Evolutionary conservation across 208 protist genomes (phyloP), one percentile per base, ranked within the genome.

Genomic region (Crithidia brevicula): DNA sequence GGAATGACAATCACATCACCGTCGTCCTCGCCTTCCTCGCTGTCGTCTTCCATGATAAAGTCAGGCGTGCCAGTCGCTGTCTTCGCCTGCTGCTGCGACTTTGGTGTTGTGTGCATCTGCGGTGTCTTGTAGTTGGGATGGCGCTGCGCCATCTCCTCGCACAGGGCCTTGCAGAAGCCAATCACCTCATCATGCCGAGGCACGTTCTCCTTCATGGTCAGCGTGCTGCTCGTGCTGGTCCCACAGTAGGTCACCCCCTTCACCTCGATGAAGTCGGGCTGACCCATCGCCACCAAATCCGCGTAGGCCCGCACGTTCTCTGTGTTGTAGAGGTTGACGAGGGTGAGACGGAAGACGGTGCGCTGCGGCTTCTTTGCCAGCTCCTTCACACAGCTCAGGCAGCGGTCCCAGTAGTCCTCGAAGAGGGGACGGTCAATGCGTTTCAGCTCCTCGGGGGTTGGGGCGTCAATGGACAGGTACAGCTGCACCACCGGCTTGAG

Each of bases 281-380:
- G 82, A 0, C 95, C 97, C 46, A 91, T 77, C 62, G 85, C 60
- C n/a, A 98, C 89, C 11, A 98, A 70, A 42, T 97, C 82, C 4
- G 91, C 93, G 73, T 93, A 89, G 36, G 85, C 77, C 23, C 70
- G 58, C 31, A 90, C 68, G 58, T 95, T 89, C 30, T 83, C 73
- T 0, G 40, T 78, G 74, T 99, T 99, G 79, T 94, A 98, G 25
- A 85, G 70, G 71, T 98, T 98, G 11, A 99, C 94, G 16, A 99
- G 77, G 10, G 98, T 99, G 22, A 99, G 81, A 1, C 98, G 90
- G 82, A 98, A 99, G 30, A 99, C 97, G 4, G 98, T 99, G 20
- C 98, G 88, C 76, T 98, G 95, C 53, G 49, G 67, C 74, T 98
- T 98, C 49, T 66, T 73, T 0, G 74, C 77, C 13, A 98, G 74